These are phyloP conservation scores for Prunus campanulata DNA, from an alignment of 306 rosid genomes.

Conservation along the genomic window DNA sequence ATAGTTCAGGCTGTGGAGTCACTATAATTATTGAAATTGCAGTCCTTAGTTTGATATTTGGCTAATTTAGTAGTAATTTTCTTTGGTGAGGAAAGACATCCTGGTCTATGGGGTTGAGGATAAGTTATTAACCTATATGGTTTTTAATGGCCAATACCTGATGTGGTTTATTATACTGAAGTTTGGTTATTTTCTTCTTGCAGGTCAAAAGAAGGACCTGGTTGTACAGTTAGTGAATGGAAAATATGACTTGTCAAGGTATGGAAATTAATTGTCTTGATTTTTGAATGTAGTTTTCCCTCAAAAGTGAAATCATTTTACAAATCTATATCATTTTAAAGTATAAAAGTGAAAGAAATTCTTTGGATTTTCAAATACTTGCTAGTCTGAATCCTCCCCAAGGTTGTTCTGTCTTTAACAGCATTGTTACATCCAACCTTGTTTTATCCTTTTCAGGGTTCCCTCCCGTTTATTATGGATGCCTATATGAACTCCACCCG, in stretches of 20 bases:
- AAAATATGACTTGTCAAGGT: constrained; percentile 1
- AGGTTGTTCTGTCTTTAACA: neutral
- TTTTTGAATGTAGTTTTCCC: neutral
- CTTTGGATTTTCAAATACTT: neutral
- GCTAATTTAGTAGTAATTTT: neutral
- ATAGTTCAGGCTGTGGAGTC: neutral
- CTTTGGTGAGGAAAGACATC: neutral
- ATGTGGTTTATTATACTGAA: constrained; percentile 4
- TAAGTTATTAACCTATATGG: neutral
- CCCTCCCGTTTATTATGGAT: neutral
- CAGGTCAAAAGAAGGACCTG: constrained; percentile 14
- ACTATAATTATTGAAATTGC: neutral
- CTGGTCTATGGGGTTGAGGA: neutral
- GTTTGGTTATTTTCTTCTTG: neutral
- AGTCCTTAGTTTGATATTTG: neutral
- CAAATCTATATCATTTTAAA: neutral
- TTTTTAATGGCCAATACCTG: neutral
- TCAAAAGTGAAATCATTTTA: neutral
- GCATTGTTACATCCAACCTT: neutral
- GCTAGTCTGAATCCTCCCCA: constrained; percentile 1
- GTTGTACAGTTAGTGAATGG: constrained; percentile 3
- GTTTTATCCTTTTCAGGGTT: neutral
- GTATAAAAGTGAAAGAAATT: neutral
- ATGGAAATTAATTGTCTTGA: neutral
- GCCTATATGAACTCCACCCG: neutral